Evolutionary conservation across 2,329 filamentous ascomycete genomes (phyloP).

Genomic region (Aureobasidium uvarum): DNA sequence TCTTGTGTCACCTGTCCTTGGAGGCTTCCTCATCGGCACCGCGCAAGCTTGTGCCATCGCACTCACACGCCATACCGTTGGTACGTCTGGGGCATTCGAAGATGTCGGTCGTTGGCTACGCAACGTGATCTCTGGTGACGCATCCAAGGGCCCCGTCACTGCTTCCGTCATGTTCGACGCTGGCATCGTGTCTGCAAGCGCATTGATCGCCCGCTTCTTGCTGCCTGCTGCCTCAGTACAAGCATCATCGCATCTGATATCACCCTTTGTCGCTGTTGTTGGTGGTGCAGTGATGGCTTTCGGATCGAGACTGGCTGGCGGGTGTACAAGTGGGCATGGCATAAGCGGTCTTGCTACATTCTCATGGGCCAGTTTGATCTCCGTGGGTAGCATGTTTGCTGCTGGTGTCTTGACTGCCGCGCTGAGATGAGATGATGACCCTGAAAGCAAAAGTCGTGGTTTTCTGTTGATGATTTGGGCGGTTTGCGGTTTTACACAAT

Average conservation of each 20-base stretch:
- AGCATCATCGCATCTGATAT: constrained; percentile 9
- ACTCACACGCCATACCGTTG: constrained; percentile 55
- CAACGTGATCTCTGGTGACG: constrained; percentile 36
- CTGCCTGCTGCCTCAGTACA: constrained; percentile 23
- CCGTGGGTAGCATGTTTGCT: constrained; percentile 58
- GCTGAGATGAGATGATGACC: neutral
- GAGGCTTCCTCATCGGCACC: constrained; percentile 59
- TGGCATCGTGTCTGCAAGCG: constrained; percentile 53
- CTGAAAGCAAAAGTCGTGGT: neutral
- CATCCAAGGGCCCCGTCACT: constrained; percentile 38
- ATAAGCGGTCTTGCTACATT: constrained; percentile 65
- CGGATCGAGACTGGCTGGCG: constrained; percentile 62
- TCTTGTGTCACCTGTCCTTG: constrained; percentile 49
- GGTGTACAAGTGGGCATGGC: constrained; percentile 68
- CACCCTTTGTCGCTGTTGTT: constrained; percentile 42
- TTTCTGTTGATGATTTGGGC: neutral
- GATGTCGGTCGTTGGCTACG: constrained; percentile 58
- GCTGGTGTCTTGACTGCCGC: constrained; percentile 43
- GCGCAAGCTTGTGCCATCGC: constrained; percentile 59
- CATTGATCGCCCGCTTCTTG: constrained; percentile 35
- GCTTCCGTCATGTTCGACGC: constrained; percentile 54
- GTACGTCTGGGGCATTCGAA: constrained; percentile 62
- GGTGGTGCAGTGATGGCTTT: constrained; percentile 60
- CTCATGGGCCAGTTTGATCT: constrained; percentile 61
- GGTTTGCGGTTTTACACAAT: neutral